Conservation (phyloP, 805 yeast genomes). For the Yamadazyma laniorum region DNA sequence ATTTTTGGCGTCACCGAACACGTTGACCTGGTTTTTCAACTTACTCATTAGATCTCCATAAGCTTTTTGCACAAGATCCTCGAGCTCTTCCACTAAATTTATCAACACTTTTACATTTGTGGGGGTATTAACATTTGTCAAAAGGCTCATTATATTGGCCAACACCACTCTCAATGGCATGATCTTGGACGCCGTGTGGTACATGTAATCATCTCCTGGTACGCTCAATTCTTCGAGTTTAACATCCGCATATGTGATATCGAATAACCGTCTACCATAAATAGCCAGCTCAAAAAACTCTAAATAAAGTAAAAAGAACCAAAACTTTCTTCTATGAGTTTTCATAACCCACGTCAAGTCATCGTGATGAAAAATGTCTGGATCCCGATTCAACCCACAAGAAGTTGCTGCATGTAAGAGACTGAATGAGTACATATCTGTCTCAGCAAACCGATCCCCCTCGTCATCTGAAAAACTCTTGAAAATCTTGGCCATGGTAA, state of each 20-base stretch:
- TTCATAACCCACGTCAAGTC: conserved; percentile 9
- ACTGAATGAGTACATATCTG: conserved; percentile 23
- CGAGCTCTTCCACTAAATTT: background rate
- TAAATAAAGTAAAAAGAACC: conserved; percentile 9
- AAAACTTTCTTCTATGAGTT: conserved; percentile 13
- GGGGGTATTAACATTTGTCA: conserved; percentile 6
- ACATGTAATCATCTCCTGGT: conserved; percentile 10
- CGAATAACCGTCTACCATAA: conserved; percentile 11
- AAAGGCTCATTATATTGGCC: conserved; percentile 5
- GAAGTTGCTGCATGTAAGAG: conserved; percentile 45
- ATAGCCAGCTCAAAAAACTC: conserved; percentile 11
- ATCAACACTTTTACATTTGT: conserved; percentile 1
- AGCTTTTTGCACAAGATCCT: background rate
- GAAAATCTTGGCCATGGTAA: conserved; percentile 54
- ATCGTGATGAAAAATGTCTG: conserved; percentile 31
- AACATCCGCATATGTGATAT: conserved; percentile 10
- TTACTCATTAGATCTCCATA: background rate
- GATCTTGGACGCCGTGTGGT: conserved; percentile 7
- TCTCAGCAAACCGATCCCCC: conserved; percentile 35
- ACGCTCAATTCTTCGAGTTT: conserved; percentile 8
- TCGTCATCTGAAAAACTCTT: conserved; percentile 58
- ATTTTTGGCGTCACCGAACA: background rate
- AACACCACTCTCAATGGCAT: conserved; percentile 5
- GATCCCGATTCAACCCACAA: conserved; percentile 50
- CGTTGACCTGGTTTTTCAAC: background rate